Base-by-base conservation (phyloP, 176 grass and related monocot genomes). In the Oryza meyeriana region DNA sequence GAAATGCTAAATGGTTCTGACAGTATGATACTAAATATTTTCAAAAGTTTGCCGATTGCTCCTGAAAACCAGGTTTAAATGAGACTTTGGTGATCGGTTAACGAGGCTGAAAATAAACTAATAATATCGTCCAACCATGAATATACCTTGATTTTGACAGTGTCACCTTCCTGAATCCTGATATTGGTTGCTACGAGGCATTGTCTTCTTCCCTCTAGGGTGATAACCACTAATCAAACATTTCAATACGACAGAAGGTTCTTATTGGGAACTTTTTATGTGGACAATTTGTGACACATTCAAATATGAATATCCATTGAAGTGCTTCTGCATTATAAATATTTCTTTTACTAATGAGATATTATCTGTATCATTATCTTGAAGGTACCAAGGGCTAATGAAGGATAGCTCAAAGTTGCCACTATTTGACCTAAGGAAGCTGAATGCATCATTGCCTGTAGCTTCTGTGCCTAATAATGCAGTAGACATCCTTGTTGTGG, bases 301-400 rank as follows among this genome's bases (percentile, higher is more conserved):
- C 25, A 27, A 22, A 71, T 71, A 42, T 2, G 40, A 10, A 73
- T 48, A 16, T 48, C 25, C 44, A 32, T 69, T 47, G 17, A 25
- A 16, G 24, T 9, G 39, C 69, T 42, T 44, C 27, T 78, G 10
- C 45, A 39, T 24, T 73, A 8, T 36, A 41, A 41, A 17, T 67
- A 2, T 73, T 28, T 27, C 27, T 68, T 69, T 47, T 18, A 52
- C 6, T 77, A 39, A 72, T 76, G 82, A 59, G 10, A 69, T 80
- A 59, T 75, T 6, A 75, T 88, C 20, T 77, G 35, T 36, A 20
- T 35, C 27, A 79, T 32, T 36, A n/a, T 69, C 40, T 50, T 90
- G 25, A 83, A 98, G 92, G 84, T 98, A 94, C 83, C 92, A 94
- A 83, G 61, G 74, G 28, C 84, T 98, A 74, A 98, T 94, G 95